phyloP scores from a whole-genome alignment of 208 protist species.

The Acanthamoeba lenticulata region DNA sequence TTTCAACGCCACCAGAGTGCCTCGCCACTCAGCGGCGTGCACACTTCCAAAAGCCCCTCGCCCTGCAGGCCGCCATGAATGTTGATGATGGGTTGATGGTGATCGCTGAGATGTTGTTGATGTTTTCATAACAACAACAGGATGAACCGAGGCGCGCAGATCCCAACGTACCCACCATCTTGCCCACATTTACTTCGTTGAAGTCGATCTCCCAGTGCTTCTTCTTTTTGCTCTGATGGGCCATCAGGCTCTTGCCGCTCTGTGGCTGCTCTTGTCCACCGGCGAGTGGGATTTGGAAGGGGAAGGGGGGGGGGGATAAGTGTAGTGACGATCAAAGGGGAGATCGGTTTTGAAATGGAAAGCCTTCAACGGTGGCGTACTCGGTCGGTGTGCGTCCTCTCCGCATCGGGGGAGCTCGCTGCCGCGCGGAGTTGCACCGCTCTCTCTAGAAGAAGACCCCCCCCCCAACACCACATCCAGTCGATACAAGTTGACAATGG shows the following conservation, averaged over 20 bases:
- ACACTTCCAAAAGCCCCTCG: not conserved
- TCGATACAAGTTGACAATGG: too few relatives aligned
- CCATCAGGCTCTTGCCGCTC: not conserved
- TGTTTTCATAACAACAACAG: too few relatives aligned
- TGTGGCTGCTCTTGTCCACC: too few relatives aligned
- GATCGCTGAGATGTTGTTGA: too few relatives aligned
- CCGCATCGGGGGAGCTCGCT: too few relatives aligned
- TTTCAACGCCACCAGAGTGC: not conserved
- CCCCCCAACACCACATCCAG: not conserved
- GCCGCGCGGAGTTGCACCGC: not conserved
- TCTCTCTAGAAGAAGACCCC: not conserved
- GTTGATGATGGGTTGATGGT: too few relatives aligned
- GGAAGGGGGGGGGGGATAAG: too few relatives aligned
- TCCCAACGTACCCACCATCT: not conserved
- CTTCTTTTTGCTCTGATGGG: not conserved
- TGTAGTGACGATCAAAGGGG: too few relatives aligned
- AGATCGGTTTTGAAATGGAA: too few relatives aligned
- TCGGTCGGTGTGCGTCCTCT: not conserved
- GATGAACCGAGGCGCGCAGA: too few relatives aligned
- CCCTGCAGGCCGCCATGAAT: not conserved
- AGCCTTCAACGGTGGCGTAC: not conserved
- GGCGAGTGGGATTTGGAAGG: too few relatives aligned
- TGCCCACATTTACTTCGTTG: not conserved
- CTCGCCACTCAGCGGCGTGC: not conserved
- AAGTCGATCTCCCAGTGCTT: slow-evolving; percentile 26